Evolutionary conservation across 2,329 filamentous ascomycete genomes (phyloP).

Genomic region (Botryotinia globosa): DNA sequence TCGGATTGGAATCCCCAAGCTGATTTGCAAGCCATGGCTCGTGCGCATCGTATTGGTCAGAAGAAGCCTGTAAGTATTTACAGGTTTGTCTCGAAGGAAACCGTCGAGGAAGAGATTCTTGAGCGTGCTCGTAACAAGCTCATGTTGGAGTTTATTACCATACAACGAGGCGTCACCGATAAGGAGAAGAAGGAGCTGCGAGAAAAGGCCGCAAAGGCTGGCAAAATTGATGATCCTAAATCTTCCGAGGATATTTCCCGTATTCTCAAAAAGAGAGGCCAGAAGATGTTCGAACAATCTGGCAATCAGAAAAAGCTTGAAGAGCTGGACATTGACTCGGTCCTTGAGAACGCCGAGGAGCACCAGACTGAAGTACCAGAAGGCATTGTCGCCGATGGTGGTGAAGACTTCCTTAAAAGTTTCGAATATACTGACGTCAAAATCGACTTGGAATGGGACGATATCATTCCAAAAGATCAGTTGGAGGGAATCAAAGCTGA

Average conservation of each 20-base stretch:
- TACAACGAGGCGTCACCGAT: conserved; percentile 94
- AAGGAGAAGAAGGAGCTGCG: conserved; percentile 77
- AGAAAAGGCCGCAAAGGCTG: conserved; percentile 75
- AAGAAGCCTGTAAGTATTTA: conserved; percentile 96
- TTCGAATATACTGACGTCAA: conserved; percentile 97
- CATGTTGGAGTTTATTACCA: conserved; percentile 94
- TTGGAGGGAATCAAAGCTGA: conserved; percentile 86
- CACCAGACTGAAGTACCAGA: conserved; percentile 95
- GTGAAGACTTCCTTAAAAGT: conserved; percentile 88
- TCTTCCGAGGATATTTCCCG: conserved; percentile 93
- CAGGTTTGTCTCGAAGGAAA: conserved; percentile 94
- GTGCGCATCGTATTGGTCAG: conserved; percentile 95
- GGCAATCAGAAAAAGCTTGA: conserved; percentile 96
- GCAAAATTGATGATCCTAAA: conserved; percentile 75
- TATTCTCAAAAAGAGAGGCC: conserved; percentile 95
- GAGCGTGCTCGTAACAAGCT: conserved; percentile 97
- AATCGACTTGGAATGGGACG: conserved; percentile 94
- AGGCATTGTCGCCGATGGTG: conserved; percentile 90
- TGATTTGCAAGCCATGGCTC: conserved; percentile 96
- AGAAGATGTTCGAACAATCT: conserved; percentile 98
- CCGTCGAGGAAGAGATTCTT: conserved; percentile 94
- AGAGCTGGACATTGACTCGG: conserved; percentile 95
- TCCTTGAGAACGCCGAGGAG: conserved; percentile 93
- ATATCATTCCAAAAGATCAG: conserved; percentile 94
- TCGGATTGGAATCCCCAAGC: conserved; percentile 99